phyloP scores from a whole-genome alignment of 2,329 filamentous ascomycete genomes.

The Lizonia empirigonia region DNA sequence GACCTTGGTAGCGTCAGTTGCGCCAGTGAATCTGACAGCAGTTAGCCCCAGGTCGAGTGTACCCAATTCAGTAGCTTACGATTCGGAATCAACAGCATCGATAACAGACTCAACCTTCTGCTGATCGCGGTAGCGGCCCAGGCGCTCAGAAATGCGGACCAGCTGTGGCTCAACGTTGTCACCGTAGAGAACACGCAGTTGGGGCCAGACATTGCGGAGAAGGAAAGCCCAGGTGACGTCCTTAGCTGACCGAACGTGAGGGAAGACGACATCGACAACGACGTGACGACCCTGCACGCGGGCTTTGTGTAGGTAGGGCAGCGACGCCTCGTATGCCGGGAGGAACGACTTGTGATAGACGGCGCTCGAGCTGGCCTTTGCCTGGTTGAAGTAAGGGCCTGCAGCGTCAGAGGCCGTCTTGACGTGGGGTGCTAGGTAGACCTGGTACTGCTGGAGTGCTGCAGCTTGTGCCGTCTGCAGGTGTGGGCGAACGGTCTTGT shows the following conservation, averaged over 20 bases:
- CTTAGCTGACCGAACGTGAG: constrained; percentile 73
- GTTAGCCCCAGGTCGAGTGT: neutral
- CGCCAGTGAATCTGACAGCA: constrained; percentile 17
- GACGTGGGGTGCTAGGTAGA: constrained; percentile 75
- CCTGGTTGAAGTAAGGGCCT: constrained; percentile 74
- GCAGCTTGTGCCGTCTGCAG: constrained; percentile 68
- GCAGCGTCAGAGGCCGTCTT: constrained; percentile 62
- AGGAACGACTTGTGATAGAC: constrained; percentile 75
- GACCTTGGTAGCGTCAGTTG: constrained; percentile 24
- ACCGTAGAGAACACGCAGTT: constrained; percentile 77
- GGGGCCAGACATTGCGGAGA: constrained; percentile 79
- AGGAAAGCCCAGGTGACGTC: constrained; percentile 72
- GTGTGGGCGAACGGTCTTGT: constrained; percentile 76
- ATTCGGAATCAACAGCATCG: constrained; percentile 57
- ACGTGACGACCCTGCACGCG: constrained; percentile 72
- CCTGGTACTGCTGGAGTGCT: constrained; percentile 70
- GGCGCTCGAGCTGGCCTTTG: constrained; percentile 66
- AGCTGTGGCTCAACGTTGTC: constrained; percentile 96
- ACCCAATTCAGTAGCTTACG: constrained; percentile 22
- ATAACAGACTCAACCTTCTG: constrained; percentile 66
- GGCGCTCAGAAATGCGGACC: constrained; percentile 84
- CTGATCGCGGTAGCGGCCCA: constrained; percentile 75
- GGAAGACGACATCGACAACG: constrained; percentile 71
- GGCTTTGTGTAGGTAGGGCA: constrained; percentile 73
- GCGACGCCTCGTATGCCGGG: constrained; percentile 74